These are phyloP conservation scores for Mycosphaerelloides madeirae DNA, from an alignment of 2,329 filamentous ascomycete species.

Conservation along the genomic window DNA sequence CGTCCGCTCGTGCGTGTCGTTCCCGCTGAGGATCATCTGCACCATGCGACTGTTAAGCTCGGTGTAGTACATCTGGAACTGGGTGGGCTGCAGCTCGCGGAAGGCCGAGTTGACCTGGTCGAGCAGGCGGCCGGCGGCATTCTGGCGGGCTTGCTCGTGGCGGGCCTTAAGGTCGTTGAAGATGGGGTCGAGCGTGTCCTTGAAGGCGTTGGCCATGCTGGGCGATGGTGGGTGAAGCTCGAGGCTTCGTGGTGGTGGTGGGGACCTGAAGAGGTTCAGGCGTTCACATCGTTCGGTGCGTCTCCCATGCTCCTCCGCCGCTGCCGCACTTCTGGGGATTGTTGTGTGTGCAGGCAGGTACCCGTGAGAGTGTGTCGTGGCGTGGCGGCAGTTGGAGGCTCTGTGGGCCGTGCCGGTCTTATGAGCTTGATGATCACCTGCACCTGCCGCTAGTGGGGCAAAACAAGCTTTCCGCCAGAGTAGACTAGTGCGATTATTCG, in stretches of 20 bases:
- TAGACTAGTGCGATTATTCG: no score
- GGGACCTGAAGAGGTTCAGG: neutral
- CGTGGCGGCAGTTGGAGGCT: no score
- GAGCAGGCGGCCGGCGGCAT: constrained; percentile 26
- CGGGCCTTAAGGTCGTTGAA: constrained; percentile 30
- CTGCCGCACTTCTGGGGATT: no score
- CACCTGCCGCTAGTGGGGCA: no score
- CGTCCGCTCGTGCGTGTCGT: constrained; percentile 80
- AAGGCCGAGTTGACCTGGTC: constrained; percentile 30
- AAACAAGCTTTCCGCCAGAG: no score
- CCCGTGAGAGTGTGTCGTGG: no score
- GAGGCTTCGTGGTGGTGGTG: constrained; percentile 6
- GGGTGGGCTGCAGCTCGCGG: constrained; percentile 69
- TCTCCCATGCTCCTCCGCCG: neutral
- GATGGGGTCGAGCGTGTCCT: constrained; percentile 28
- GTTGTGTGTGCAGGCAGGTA: no score
- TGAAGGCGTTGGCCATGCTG: constrained; percentile 29
- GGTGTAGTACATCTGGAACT: constrained; percentile 68
- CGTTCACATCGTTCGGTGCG: constrained; percentile 7
- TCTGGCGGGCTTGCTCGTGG: constrained; percentile 25
- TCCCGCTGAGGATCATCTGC: constrained; percentile 74
- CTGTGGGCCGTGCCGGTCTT: neutral
- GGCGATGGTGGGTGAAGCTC: constrained; percentile 1
- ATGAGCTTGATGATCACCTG: neutral
- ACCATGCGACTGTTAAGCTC: constrained; percentile 61